Evolutionary conservation across 106 monocot species (phyloP), one percentile per base, ranked within the genome.

Genomic region (Platanthera zijinensis): DNA sequence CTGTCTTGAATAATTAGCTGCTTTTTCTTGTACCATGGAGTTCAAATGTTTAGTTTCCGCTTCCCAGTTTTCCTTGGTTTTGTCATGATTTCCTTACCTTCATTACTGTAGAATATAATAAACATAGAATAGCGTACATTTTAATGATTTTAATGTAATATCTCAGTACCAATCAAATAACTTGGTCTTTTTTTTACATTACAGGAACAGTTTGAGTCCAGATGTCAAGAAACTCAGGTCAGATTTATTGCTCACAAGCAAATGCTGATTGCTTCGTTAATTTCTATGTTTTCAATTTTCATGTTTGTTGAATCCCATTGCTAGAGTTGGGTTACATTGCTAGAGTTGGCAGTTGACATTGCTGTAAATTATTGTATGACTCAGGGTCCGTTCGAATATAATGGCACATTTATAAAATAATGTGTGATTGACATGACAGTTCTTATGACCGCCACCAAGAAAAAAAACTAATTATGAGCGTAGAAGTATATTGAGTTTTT

Each of bases 141-240:
- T 70, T 66, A 70, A 47, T 48, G 14, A 47, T 48, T 70, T 70
- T 64, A 59, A 32, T 67, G 32, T 67, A 39, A 67, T 32, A 30
- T 45, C 48, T 48, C 47, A 12, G 2, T 70, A 47, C 45, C 45
- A 70, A 11, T 47, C 15, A 17, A 11, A 17, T 15, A 70, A 17
- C 1, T 45, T 47, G 12, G 11, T 66, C 1, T 30, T 28, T 64
- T 59, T 59, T 70, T 48, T 48, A 2, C 3, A 50, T 51, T 10
- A 5, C 49, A 72, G 72, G 72, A 72, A 50, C 49, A 21, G 51
- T 72, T 72, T 72, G 72, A 72, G 51, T 72, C 21, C 15, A 51
- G 7, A 72, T 72, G 72, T 22, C 72, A 51, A 51, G 72, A 72
- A 72, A 72, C n/a, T 5, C 51, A 72, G 72, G 72, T 72, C 51